These are phyloP conservation scores for Fusarium clavum DNA, from an alignment of 2,329 filamentous ascomycete genomes.

Conservation along the genomic window DNA sequence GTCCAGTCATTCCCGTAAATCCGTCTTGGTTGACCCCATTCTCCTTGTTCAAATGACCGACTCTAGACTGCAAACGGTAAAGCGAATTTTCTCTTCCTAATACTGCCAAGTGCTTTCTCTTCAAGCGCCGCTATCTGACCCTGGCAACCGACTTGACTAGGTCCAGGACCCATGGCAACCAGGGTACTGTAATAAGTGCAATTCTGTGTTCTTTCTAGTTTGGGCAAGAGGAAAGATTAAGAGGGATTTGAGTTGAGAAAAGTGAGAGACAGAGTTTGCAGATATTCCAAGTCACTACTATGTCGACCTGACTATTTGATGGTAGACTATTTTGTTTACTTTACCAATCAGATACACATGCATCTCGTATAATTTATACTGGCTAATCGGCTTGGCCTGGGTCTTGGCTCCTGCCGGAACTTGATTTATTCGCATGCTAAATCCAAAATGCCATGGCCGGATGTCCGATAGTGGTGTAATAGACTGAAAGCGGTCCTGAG, in stretches of 20 bases:
- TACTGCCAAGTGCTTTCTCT: constrained; percentile 1
- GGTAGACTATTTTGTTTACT: background rate
- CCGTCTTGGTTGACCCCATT: constrained; percentile 14
- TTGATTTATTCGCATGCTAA: constrained; percentile 29
- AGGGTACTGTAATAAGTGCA: constrained; percentile 31
- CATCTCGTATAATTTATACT: constrained; percentile 4
- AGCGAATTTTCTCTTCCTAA: constrained; percentile 6
- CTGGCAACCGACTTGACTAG: constrained; percentile 17
- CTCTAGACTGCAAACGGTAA: constrained; percentile 28
- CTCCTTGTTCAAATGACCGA: constrained; percentile 12
- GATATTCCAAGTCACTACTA: background rate
- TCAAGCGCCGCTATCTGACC: constrained; percentile 13
- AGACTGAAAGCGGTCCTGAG: constrained; percentile 22
- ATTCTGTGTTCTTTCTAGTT: constrained; percentile 26
- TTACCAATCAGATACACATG: background rate
- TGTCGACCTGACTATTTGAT: background rate
- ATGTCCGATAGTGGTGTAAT: constrained; percentile 35
- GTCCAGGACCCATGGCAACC: constrained; percentile 23
- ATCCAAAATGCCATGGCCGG: constrained; percentile 25
- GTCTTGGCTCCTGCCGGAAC: constrained; percentile 22
- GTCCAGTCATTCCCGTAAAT: constrained; percentile 7
- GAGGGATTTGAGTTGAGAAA: background rate
- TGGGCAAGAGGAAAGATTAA: constrained; percentile 20
- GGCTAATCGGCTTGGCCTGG: constrained; percentile 23
- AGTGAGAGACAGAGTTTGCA: background rate